Evolutionary conservation across 768 basidiomycete genomes (phyloP), one percentile per base, ranked within the genome.

Genomic region (Podaxis rugospora): DNA sequence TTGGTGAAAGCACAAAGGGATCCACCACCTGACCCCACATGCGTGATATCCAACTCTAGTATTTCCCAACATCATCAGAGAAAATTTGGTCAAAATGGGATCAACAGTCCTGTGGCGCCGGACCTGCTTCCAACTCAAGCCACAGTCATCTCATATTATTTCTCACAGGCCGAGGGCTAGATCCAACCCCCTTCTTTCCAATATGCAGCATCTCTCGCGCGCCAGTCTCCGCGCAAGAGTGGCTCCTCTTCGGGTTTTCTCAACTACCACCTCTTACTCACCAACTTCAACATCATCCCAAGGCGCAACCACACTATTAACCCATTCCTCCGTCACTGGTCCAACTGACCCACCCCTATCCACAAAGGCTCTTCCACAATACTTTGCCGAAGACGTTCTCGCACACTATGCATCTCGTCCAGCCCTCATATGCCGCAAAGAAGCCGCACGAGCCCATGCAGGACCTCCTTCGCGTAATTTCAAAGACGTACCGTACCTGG

Each of bases 361-460:
- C 32, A 66, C 71, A 32, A 75, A 79, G 28, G 89, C 88, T 0
- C 78, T 90, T 32, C 74, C 83, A 5, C 73, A 77, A n/a, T 91
- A 83, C 74, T 91, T 91, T 69, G 70, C 68, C 13, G 72, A 77
- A 3, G 79, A 84, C 37, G 79, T 92, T 57, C 72, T 92, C 11
- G 72, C 67, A 10, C 76, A 75, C 37, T 74, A 85, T 62, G 69
- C 74, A 14, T 69, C 74, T 2, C 75, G 84, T 18, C 84, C 87
- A 0, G 91, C 89, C 0, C 75, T 93, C 21, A 80, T 90, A 28
- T 88, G 85, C 58, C 76, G 80, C 40, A 77, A 82, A 47, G 92
- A 93, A 67, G 69, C 57, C 16, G 78, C 85, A 9, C 71, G 80
- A 2, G 71, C 79, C 0, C 85, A 90, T 69, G 85, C 85, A 13